Evolutionary conservation across 208 protist species (phyloP), one percentile per base, ranked within the genome.

Genomic region (Naegleria fowleri): DNA sequence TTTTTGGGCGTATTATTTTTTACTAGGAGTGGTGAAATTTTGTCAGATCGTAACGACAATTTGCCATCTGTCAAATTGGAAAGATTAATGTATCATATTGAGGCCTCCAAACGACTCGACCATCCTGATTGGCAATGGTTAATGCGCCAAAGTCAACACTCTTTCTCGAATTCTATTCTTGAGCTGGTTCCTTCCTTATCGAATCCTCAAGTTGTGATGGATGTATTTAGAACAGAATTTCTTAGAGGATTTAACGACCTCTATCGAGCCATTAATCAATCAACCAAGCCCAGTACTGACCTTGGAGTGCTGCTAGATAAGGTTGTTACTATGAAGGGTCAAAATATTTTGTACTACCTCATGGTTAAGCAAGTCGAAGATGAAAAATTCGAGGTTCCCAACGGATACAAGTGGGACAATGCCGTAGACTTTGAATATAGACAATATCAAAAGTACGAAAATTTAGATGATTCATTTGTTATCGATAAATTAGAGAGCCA

Each of bases 371-470:
- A 79, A 79, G 29, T 79, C 7, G 67, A 79, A 36, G 5, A 36
- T 25, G 25, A 79, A 33, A 33, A 79, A n/a, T 79, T 79, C 36
- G 67, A 79, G 2, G n/a, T 79, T 79, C 67, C 67, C 1, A 29
- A 7, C 6, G 67, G 29, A 9, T 79, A 79, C 67, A 79, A 79
- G n/a, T 79, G 67, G 67, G 67, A 79, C 9, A 11, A 25, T 36
- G 6, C 29, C 9, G n/a, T 79, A 36, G 67, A 79, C n/a, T 79
- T 79, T 79, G 67, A 79, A 33, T 79, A 79, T 79, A 36, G n/a
- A n/a, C 67, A 79, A 36, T 79, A 36, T 79, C 67, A 79, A 79
- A 79, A 79, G n/a, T 79, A 79, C 25, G 67, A 79, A 79, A 79
- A 79, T 13, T 13, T 79, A 29, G 67, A 79, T 33, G 67, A 79